Conservation (phyloP, 139 green algal genomes). For the Chlorella sorokiniana region DNA sequence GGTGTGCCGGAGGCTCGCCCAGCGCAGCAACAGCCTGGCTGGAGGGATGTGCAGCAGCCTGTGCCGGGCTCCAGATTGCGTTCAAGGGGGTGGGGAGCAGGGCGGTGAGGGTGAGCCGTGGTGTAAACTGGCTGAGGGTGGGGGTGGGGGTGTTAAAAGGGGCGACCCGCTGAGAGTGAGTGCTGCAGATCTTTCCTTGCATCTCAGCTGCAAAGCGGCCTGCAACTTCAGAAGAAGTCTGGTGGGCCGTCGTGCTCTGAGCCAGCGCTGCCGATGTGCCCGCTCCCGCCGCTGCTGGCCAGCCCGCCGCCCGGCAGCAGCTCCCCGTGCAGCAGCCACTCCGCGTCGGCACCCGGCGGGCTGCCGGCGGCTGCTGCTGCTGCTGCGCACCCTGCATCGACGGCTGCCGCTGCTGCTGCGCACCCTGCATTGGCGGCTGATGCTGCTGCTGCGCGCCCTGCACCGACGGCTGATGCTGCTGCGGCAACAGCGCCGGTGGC, state of each 20-base stretch:
- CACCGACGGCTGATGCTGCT: constrained; percentile 3
- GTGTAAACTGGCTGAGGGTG: too few relatives aligned
- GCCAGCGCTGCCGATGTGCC: background rate
- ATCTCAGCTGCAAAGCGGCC: background rate
- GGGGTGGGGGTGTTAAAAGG: too few relatives aligned
- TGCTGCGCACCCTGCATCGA: background rate
- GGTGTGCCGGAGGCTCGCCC: too few relatives aligned
- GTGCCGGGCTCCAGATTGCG: too few relatives aligned
- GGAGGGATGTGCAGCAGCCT: too few relatives aligned
- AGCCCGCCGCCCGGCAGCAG: background rate
- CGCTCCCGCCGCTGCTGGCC: background rate
- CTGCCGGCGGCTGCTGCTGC: background rate
- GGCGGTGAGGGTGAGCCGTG: too few relatives aligned
- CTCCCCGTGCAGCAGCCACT: constrained; percentile 9
- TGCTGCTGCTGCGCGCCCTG: constrained; percentile 6
- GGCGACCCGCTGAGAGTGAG: too few relatives aligned
- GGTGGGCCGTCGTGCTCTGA: constrained; percentile 4
- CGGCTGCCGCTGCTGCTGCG: background rate
- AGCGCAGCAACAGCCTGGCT: too few relatives aligned
- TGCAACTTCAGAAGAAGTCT: constrained; percentile 1
- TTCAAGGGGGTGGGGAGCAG: too few relatives aligned
- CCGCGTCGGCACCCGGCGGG: background rate
- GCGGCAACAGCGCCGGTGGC: background rate
- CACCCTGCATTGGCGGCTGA: too few relatives aligned
- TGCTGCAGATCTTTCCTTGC: too few relatives aligned